Conservation (phyloP, 169 alveolate species). For the Theileria equi region DNA sequence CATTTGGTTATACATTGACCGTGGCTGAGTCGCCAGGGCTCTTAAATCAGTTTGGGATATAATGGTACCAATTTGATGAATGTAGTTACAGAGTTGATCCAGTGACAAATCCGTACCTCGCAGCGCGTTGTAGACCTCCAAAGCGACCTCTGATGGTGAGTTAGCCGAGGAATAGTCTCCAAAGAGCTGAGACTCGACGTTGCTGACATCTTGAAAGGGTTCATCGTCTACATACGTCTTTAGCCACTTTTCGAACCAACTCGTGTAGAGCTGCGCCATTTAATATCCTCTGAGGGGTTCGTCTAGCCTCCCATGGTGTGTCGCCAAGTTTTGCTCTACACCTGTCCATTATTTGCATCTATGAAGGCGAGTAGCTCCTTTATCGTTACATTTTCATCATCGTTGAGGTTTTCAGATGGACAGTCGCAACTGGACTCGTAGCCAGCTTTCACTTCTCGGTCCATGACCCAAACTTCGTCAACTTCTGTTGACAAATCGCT, state of each 20-base stretch:
- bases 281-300: too few relatives aligned
- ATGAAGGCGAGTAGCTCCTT: too few relatives aligned
- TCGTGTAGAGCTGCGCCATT: too few relatives aligned
- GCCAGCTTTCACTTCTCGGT: too few relatives aligned
- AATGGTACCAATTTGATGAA: conserved; percentile 40
- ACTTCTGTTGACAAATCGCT: too few relatives aligned
- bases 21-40: conserved; percentile 45
- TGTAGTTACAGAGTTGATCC: conserved; percentile 39
- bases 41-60: conserved; percentile 40
- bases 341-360: too few relatives aligned
- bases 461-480: too few relatives aligned
- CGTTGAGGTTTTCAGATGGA: too few relatives aligned
- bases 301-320: too few relatives aligned
- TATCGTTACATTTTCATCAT: too few relatives aligned
- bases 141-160: conserved; percentile 46
- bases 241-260: conserved; percentile 27
- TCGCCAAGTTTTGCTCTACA: too few relatives aligned
- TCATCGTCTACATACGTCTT: conserved; percentile 4
- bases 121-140: conserved; percentile 49
- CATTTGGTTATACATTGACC: conserved; percentile 45
- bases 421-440: too few relatives aligned
- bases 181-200: conserved; percentile 10
- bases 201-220: neutral
- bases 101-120: conserved; percentile 43
- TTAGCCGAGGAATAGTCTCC: conserved; percentile 7